These are phyloP conservation scores for Aschersonia sp. DNA, from an alignment of 2,329 filamentous ascomycete species.

Conservation along the genomic window DNA sequence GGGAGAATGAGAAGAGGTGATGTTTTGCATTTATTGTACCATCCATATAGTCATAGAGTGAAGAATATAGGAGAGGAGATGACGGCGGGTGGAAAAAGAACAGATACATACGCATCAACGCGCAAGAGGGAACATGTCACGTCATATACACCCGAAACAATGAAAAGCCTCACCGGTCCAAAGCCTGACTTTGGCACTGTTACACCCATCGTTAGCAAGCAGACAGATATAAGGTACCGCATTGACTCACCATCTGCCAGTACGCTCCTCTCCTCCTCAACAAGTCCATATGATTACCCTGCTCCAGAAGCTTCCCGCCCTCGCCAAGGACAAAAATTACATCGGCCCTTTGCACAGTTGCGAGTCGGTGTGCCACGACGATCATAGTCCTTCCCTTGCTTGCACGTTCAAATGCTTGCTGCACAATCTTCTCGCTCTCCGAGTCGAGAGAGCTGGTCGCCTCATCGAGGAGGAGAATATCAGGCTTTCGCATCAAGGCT, in stretches of 20 bases:
- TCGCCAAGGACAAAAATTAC: slow-evolving; percentile 67
- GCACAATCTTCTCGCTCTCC: slow-evolving; percentile 45
- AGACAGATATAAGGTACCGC: neutral
- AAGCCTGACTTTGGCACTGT: slow-evolving; percentile 44
- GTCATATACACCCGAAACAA: neutral
- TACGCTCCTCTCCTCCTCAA: slow-evolving; percentile 37
- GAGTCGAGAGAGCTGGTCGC: slow-evolving; percentile 57
- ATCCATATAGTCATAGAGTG: too few relatives aligned
- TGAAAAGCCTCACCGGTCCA: slow-evolving; percentile 26
- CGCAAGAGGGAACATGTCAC: neutral
- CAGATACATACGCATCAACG: neutral
- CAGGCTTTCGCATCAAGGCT: slow-evolving; percentile 51
- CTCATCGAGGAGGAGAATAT: slow-evolving; percentile 56
- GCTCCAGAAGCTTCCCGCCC: slow-evolving; percentile 39
- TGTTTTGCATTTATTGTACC: too few relatives aligned
- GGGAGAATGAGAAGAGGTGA: too few relatives aligned
- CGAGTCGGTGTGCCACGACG: slow-evolving; percentile 63
- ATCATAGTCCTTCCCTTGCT: slow-evolving; percentile 50
- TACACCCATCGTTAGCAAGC: neutral
- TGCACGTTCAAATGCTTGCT: slow-evolving; percentile 53
- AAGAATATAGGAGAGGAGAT: too few relatives aligned
- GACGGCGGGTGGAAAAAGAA: too few relatives aligned
- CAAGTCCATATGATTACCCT: slow-evolving; percentile 37
- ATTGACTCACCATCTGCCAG: slow-evolving; percentile 38
- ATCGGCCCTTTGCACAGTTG: slow-evolving; percentile 66